Evolutionary conservation across 148 eudicot genomes (phyloP), one percentile per base, ranked within the genome.

Genomic region (Talinum fruticosum): DNA sequence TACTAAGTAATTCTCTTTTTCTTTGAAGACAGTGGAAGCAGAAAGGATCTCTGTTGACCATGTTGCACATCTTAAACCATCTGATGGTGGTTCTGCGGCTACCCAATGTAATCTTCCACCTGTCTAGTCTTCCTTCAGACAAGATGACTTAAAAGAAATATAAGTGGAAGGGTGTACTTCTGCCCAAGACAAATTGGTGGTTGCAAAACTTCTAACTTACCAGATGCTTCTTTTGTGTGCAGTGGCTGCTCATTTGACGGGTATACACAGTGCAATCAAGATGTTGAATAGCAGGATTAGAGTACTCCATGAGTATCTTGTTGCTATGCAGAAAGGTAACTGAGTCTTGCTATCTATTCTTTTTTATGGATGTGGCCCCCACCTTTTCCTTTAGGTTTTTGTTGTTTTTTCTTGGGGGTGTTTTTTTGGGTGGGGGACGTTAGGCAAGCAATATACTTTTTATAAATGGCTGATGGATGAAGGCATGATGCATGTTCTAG

Each of bases 21-120:
- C 41, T 81, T 77, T 71, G 66, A 66, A 95, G 99, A 95, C 99
- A 24, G 99, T 95, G 59, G 99, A 95, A 83, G 99, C 99, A 26
- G 99, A 95, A 80, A 81, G 99, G 77, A 95, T 95, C 74, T 95
- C 99, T 35, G 97, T 95, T 71, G 97, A 95, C 79, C 99, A 95
- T 87, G 97, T 95, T 78, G 99, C 99, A 38, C 99, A 91, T 79
- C 96, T 95, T 53, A 95, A 95, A 86, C 99, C 97, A 77, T 87
- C 99, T 80, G 99, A 95, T 78, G 99, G 99, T 76, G 97, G 99
- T 76, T 95, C 97, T 67, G 99, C 99, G 79, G 99, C 94, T 66
- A 95, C 97, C 59, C 99, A 95, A 79, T 83, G 99, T 95, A 82
- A 87, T 91, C 66, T 62, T 44, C 49, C 73, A 69, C 74, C 74